Evolutionary conservation across 257 asterid genomes (phyloP), one percentile per base, ranked within the genome.

Genomic region (Solanum sejunctum): DNA sequence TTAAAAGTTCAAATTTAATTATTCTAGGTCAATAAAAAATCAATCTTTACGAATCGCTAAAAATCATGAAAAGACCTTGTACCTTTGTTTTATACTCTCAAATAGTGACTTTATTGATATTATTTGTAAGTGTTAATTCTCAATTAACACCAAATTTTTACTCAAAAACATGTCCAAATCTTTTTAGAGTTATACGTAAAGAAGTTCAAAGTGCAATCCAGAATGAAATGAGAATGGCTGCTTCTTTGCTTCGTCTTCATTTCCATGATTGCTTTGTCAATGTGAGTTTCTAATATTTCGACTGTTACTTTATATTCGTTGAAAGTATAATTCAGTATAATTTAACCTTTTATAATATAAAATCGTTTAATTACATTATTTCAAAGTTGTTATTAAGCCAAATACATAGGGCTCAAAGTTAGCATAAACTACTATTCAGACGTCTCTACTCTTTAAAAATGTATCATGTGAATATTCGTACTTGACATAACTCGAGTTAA

Each of bases 181-280:
- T 95, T 79, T 72, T 84, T 3, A 83, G n/a, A 79, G 81, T 93
- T 18, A 93, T 91, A 1, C 91, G 98, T 18, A 87, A 11, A 84
- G 97, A 90, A 88, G 93, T 94, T 36, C 85, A 5, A 49, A 93
- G 86, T 11, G 98, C 98, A 12, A 71, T 95, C 77, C 92, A 51
- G 93, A 86, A 55, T 78, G 98, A 95, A 88, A 92, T 88, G 88
- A 90, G 98, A 86, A 95, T 94, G 94, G 98, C 97, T 3, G 98
- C 97, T 55, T 93, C 98, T 81, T 75, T 93, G 89, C 91, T 93
- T 80, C 90, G 98, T 43, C 98, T 95, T 69, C 97, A 93, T 77
- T 94, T 93, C 85, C 97, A 92, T 28, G 98, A 93, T 80, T 95
- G 97, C 87, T 95, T 95, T 39, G 98, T 95, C 12, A 93, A 91